Evolutionary conservation across 2,329 filamentous ascomycete genomes (phyloP).

Genomic region (Harringtonia aguacate): DNA sequence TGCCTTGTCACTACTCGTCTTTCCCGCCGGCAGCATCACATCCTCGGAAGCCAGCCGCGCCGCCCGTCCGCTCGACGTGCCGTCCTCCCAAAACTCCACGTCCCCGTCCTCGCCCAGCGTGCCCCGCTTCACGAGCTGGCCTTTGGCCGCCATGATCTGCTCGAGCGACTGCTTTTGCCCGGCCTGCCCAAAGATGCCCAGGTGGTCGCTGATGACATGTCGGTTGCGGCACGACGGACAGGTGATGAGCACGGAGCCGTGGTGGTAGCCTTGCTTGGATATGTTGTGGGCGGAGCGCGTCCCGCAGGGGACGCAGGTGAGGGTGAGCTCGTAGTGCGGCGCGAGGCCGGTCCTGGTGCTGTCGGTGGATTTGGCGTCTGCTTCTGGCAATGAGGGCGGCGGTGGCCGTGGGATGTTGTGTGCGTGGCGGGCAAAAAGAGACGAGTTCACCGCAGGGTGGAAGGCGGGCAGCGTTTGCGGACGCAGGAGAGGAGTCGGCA

Average conservation of each 20-base stretch:
- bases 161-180: conserved; percentile 50
- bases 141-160: conserved; percentile 66
- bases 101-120: conserved; percentile 68
- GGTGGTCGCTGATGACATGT: conserved; percentile 85
- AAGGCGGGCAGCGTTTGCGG: neutral
- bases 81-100: conserved; percentile 84
- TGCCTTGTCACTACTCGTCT: too few relatives aligned
- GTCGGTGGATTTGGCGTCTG: neutral
- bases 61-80: conserved; percentile 27
- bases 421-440: neutral
- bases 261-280: conserved; percentile 91
- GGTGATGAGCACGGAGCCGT: conserved; percentile 77
- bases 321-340: conserved; percentile 77
- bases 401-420: conserved; percentile 7
- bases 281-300: conserved; percentile 73
- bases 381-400: too few relatives aligned
- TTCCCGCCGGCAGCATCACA: too few relatives aligned
- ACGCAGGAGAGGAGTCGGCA: too few relatives aligned
- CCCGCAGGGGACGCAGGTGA: conserved; percentile 84
- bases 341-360: conserved; percentile 8
- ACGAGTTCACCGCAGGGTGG: neutral
- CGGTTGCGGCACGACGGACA: conserved; percentile 80
- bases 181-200: conserved; percentile 56
- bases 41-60: conserved; percentile 13
- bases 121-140: conserved; percentile 62